Conservation (phyloP, 2,329 filamentous ascomycete genomes). For the Exophiala xenobiotica region DNA sequence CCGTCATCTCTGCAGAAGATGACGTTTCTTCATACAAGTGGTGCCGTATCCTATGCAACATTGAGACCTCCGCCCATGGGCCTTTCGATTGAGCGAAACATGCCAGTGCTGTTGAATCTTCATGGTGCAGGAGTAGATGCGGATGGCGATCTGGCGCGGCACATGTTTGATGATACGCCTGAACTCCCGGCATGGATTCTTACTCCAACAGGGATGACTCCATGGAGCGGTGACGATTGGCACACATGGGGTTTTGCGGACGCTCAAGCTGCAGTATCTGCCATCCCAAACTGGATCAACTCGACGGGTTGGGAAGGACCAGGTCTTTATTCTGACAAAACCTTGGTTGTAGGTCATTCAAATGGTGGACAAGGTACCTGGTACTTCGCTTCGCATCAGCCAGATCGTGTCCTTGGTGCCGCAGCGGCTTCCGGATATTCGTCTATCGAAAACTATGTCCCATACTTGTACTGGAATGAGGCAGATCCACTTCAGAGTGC, state of each 20-base stretch:
- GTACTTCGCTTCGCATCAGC: conserved; percentile 56
- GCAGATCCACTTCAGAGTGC: conserved; percentile 52
- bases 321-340: conserved; percentile 45
- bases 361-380: conserved; percentile 62
- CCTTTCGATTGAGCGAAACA: conserved; percentile 26
- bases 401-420: conserved; percentile 57
- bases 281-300: conserved; percentile 53
- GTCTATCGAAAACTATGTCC: conserved; percentile 60
- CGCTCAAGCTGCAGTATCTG: conserved; percentile 52
- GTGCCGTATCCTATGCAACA: conserved; percentile 58
- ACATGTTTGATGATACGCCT: conserved; percentile 50
- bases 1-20: conserved; percentile 51
- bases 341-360: conserved; percentile 59
- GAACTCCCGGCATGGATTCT: conserved; percentile 57
- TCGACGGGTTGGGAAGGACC: conserved; percentile 50
- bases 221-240: conserved; percentile 63
- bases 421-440: conserved; percentile 59
- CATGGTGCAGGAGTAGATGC: conserved; percentile 60
- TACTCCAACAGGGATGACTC: conserved; percentile 57
- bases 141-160: conserved; percentile 46
- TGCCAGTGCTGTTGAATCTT: conserved; percentile 53
- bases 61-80: conserved; percentile 53
- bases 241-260: conserved; percentile 60
- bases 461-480: conserved; percentile 56
- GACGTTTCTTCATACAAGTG: conserved; percentile 55